A percentile compares a stretch with the other conserved stretches of the same genome.
phyloP scores from a whole-genome alignment of 2,329 filamentous ascomycete genomes.

The Nakataea oryzae region DNA sequence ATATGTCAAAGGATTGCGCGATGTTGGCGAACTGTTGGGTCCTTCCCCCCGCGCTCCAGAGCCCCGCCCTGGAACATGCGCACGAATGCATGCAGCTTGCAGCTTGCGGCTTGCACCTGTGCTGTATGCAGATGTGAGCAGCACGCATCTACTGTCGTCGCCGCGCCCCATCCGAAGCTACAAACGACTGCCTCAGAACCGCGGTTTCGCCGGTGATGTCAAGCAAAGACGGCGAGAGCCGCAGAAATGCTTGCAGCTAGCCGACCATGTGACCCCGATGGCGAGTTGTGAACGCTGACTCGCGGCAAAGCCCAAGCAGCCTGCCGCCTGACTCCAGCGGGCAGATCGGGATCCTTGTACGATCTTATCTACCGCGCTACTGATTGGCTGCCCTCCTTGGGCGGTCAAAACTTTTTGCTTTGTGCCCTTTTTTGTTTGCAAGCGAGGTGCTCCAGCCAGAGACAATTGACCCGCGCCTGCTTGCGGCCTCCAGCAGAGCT shows the following conservation, averaged over 20 bases:
- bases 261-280: neutral
- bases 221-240: neutral
- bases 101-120: too few species aligned
- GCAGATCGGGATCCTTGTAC: neutral
- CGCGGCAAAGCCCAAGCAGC: neutral
- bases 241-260: neutral
- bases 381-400: constrained; percentile 1
- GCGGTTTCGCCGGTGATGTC: too few species aligned
- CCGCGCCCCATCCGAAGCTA: too few species aligned
- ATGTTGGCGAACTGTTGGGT: too few species aligned
- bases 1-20: too few species aligned
- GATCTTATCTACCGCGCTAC: neutral
- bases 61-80: too few species aligned
- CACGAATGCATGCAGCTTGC: too few species aligned
- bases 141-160: neutral
- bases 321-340: neutral
- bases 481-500: neutral
- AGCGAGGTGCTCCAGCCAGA: neutral
- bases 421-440: neutral
- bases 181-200: too few species aligned
- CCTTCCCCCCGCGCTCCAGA: too few species aligned
- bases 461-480: neutral
- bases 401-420: constrained; percentile 5
- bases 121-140: neutral
- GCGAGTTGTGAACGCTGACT: neutral